These are phyloP conservation scores for Hippophae tibetana DNA, from an alignment of 306 rosid species.

Conservation along the genomic window DNA sequence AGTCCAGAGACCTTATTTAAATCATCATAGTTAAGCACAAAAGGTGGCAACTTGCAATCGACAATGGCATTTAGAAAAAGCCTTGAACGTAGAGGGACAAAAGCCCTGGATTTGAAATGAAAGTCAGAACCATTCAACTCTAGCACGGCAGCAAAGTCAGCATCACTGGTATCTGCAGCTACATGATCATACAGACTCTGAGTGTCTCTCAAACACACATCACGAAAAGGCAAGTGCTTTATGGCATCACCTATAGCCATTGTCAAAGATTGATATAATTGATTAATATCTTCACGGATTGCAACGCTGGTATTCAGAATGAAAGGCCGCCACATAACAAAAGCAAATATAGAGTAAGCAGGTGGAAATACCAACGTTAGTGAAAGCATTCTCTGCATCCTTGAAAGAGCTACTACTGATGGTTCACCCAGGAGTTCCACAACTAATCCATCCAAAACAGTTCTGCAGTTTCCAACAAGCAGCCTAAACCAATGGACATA, in stretches of 20 bases:
- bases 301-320: constrained; percentile 45
- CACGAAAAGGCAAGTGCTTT: constrained; percentile 83
- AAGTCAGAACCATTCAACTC: constrained; percentile 70
- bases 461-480: constrained; percentile 87
- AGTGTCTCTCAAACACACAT: constrained; percentile 79
- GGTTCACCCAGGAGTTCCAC: constrained; percentile 90
- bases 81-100: constrained; percentile 91
- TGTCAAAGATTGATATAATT: constrained; percentile 58
- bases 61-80: constrained; percentile 73
- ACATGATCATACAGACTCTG: constrained; percentile 78
- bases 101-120: constrained; percentile 66
- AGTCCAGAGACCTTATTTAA: constrained; percentile 46
- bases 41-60: constrained; percentile 74
- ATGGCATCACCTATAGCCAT: constrained; percentile 63
- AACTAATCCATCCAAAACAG: constrained; percentile 65
- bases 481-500: constrained; percentile 89
- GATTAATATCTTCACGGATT: constrained; percentile 65
- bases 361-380: constrained; percentile 74
- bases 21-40: constrained; percentile 32
- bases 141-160: constrained; percentile 70
- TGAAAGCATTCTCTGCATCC: constrained; percentile 94
- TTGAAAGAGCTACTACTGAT: constrained; percentile 66
- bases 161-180: constrained; percentile 61
- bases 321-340: constrained; percentile 65
- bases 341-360: constrained; percentile 83